Base-by-base conservation (phyloP, 2,329 filamentous ascomycete genomes). In the Torrubiella hemipterigena region DNA sequence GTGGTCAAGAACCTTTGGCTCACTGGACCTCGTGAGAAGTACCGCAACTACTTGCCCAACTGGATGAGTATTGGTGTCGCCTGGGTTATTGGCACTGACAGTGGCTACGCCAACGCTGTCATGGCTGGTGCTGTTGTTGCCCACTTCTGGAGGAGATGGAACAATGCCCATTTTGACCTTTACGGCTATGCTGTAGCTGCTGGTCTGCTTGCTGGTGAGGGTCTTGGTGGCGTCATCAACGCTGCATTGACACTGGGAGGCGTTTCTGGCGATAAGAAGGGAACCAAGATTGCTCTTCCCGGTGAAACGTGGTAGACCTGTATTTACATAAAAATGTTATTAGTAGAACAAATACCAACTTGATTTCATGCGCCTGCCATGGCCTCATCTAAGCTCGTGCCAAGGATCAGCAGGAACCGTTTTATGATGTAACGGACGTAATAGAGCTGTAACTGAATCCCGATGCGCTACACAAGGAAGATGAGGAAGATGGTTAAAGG, bases 181-280 rank as follows among this genome's bases (percentile, higher is more conserved):
- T 73, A 69, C 44, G 69, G 63, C 4, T 77, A 69, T 38, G 68
- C 69, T 3, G 56, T 75, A 31, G 73, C 73, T 1, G 73, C 73
- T 12, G 72, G 73, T 35, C 48, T 76, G 31, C 73, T 77, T 41
- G 72, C 73, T 2, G 73, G 73, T 3, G 73, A 77, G 50, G 73
- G 73, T 30, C 65, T 77, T 32, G 73, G 69, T 5, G 73, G 73
- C 39, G 70, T 76, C 10, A 50, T 77, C 35, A 74, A 74, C 39
- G 72, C 73, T 6, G 54, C 52, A 4, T 41, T 65, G 2, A 58
- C 55, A 21, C 46, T 61, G 6, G 50, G 51, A 6, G 34, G 40
- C 29, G 42, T 43, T 23, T 32, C 39, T 18, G 47, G 42, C 15
- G 17, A 18, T 1, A 23, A 11, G 11, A 22, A 36, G 11, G 42